Evolutionary conservation across 441 rosid genomes (phyloP).

Genomic region (Daphne laureola): DNA sequence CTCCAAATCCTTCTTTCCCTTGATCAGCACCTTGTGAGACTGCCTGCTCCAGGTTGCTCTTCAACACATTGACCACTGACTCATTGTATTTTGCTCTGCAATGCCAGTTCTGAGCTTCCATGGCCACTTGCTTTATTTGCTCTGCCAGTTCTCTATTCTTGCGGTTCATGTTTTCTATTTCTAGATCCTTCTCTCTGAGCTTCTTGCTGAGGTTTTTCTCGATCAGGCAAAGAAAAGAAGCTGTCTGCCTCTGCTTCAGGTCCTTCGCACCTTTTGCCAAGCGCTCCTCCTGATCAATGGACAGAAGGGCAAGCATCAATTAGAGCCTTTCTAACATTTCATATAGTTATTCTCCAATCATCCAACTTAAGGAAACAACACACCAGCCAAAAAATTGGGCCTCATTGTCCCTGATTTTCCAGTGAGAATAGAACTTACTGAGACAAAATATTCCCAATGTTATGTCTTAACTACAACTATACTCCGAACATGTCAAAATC

Average conservation of each 20-base stretch:
- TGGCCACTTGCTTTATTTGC: slow-evolving; percentile 49
- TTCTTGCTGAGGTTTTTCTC: slow-evolving; percentile 65
- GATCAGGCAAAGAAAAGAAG: slow-evolving; percentile 48
- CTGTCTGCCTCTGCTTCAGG: slow-evolving; percentile 58
- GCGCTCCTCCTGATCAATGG: slow-evolving; percentile 45
- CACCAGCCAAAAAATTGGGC: too few species aligned
- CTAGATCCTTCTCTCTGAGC: slow-evolving; percentile 61
- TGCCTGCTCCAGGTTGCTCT: slow-evolving; percentile 62
- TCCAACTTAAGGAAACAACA: too few species aligned
- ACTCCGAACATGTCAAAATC: too few species aligned
- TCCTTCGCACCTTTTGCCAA: slow-evolving; percentile 59
- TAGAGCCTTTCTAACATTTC: too few species aligned
- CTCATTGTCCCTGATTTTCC: too few species aligned
- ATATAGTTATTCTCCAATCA: too few species aligned
- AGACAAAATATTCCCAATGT: too few species aligned
- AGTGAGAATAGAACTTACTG: too few species aligned
- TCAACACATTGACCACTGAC: slow-evolving; percentile 53
- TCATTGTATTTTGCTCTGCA: slow-evolving; percentile 66
- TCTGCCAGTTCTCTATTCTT: slow-evolving; percentile 65
- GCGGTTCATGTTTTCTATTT: slow-evolving; percentile 58
- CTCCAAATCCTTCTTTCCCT: slow-evolving; percentile 79
- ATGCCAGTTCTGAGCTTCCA: slow-evolving; percentile 75
- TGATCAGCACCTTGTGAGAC: slow-evolving; percentile 60
- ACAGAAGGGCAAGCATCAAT: neutral
- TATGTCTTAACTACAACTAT: too few species aligned